These are phyloP conservation scores for Coemansia sp. DNA, from an alignment of 192 early-diverging fungal species.

Conservation along the genomic window DNA sequence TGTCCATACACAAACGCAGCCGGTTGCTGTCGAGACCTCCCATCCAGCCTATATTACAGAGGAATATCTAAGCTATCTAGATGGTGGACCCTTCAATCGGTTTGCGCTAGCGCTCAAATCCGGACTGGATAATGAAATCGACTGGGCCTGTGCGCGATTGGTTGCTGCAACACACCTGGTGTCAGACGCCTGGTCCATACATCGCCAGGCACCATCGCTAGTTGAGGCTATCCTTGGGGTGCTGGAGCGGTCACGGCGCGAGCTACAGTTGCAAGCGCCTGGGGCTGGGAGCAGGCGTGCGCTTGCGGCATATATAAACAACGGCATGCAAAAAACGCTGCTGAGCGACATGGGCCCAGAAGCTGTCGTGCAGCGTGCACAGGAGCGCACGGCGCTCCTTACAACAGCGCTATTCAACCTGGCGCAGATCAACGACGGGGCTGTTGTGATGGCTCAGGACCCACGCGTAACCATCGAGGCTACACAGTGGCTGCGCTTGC, in stretches of 20 bases:
- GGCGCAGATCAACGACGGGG: slow-evolving; percentile 41
- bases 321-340: neutral
- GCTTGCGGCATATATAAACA: neutral
- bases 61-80: slow-evolving; percentile 23
- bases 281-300: neutral
- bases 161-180: slow-evolving; percentile 28
- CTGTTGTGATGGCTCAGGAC: slow-evolving; percentile 40
- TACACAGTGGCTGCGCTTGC: slow-evolving; percentile 43
- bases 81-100: slow-evolving; percentile 43
- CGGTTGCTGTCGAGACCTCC: neutral
- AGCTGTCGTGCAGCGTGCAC: slow-evolving; percentile 13
- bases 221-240: slow-evolving; percentile 38
- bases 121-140: slow-evolving; percentile 40
- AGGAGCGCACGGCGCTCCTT: slow-evolving; percentile 22
- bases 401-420: slow-evolving; percentile 40
- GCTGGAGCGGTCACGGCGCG: slow-evolving; percentile 28
- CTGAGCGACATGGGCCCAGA: slow-evolving; percentile 19
- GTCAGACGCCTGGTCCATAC: slow-evolving; percentile 27
- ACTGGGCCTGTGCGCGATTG: slow-evolving; percentile 46
- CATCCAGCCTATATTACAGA: slow-evolving; percentile 29
- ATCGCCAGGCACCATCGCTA: slow-evolving; percentile 38
- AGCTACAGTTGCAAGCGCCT: slow-evolving; percentile 2
- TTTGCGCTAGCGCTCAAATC: slow-evolving; percentile 49
- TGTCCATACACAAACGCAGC: neutral
- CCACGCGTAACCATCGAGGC: slow-evolving; percentile 30